These are phyloP conservation scores for Talaromyces nanjingensis DNA, from an alignment of 495 filamentous ascomycete species.

Conservation along the genomic window DNA sequence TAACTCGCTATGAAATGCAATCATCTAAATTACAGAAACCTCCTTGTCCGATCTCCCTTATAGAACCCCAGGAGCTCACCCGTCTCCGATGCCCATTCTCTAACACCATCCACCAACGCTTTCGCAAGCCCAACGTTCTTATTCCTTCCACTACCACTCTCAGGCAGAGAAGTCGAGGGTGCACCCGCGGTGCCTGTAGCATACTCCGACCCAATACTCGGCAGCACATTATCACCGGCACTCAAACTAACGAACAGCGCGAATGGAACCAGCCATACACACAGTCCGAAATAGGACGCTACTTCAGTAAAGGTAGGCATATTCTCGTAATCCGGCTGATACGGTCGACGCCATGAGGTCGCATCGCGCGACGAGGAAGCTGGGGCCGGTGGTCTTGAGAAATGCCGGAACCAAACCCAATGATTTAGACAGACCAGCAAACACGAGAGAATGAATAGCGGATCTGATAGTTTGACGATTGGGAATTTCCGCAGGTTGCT, in stretches of 20 bases:
- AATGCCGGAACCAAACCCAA: conserved; percentile 93
- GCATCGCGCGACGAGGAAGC: conserved; percentile 14
- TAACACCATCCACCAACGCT: conserved; percentile 70
- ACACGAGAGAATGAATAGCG: conserved; percentile 80
- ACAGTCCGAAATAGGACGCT: conserved; percentile 91
- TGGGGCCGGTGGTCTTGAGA: conserved; percentile 51
- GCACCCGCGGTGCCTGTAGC: conserved; percentile 51
- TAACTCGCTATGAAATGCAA: background rate
- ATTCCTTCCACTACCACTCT: conserved; percentile 37
- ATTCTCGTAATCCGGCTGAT: conserved; percentile 46
- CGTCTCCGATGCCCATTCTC: conserved; percentile 66
- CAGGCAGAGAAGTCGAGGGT: conserved; percentile 28
- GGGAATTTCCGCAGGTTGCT: conserved; percentile 86
- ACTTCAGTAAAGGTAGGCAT: conserved; percentile 90
- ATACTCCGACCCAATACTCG: conserved; percentile 70
- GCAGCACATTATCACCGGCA: conserved; percentile 89
- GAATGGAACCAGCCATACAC: conserved; percentile 95
- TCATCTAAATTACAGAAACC: conserved; percentile 24
- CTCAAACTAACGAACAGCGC: conserved; percentile 88
- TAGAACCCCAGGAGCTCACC: conserved; percentile 65
- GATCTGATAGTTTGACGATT: conserved; percentile 81
- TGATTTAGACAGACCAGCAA: conserved; percentile 86
- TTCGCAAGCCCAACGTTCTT: conserved; percentile 84
- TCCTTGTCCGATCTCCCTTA: conserved; percentile 45
- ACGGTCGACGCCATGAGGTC: conserved; percentile 45